Evolutionary conservation across 2,329 filamentous ascomycete species (phyloP), one percentile per base, ranked within the genome.

Genomic region (Claviceps citrina): DNA sequence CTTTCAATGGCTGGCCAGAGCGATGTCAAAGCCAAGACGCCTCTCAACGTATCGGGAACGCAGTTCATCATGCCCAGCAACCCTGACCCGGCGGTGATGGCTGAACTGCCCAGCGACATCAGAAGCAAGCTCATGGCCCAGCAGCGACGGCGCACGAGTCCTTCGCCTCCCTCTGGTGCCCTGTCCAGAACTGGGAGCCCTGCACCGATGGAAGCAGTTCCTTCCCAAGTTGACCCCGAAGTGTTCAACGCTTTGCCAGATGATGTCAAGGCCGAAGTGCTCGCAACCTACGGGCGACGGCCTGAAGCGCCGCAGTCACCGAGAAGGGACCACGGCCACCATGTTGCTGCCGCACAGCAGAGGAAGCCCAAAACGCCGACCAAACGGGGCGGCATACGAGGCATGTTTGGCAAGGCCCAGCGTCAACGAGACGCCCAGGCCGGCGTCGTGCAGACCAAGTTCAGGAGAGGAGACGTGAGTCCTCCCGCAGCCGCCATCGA

Each of bases 41-140:
- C 78, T 1, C 63, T 94, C 18, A 93, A 95, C 51, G 72, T 84
- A 3, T 67, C 76, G 3, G 85, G 89, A 2, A 94, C 89, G 0
- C 91, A 98, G 52, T 98, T 98, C 52, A 75, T 96, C 35, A 68
- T 98, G 49, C 91, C 91, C 0, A 73, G 73, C 1, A 84, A 94
- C 48, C 72, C 83, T 2, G 91, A 98, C 54, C 78, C 81, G 0
- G 66, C 70, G n/a, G 80, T 94, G 0, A 61, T 96, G 3, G 81
- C 81, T 1, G 86, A 93, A 51, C 67, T 98, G 3, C 89, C 89
- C 0, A 68, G 67, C 25, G 84, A 93, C 54, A 94, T 96, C 46
- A 73, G 84, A 44, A 77, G 75, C 25, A 84, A 75, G 52, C 68
- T 96, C 8, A 67, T 82, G 45, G 71, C 70, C 7, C 78, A 81